These are phyloP conservation scores for Lunasporangiospora selenospora DNA, from an alignment of 192 early-diverging fungal genomes.

Conservation along the genomic window DNA sequence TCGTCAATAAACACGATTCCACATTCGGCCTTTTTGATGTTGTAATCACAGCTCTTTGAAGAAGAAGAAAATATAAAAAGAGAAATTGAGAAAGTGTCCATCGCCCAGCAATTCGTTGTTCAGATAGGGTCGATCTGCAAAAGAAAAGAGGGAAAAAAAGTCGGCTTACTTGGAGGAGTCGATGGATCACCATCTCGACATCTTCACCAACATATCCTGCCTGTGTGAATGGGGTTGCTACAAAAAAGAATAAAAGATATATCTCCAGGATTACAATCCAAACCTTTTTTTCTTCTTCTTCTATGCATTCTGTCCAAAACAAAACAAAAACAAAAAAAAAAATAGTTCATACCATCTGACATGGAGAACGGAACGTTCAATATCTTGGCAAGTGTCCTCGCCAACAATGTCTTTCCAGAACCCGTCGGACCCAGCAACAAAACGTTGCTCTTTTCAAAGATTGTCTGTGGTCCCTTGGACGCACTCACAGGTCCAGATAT, in stretches of 20 bases:
- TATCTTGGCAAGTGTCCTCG: constrained; percentile 80
- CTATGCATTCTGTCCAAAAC: too few species aligned
- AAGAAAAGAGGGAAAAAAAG: too few species aligned
- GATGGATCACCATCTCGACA: constrained; percentile 82
- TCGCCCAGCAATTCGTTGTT: too few species aligned
- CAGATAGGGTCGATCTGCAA: too few species aligned
- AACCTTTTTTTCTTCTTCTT: too few species aligned
- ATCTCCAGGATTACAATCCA: too few species aligned
- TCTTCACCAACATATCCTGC: constrained; percentile 92
- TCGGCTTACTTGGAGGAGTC: constrained; percentile 70
- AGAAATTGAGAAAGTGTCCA: too few species aligned
- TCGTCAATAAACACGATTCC: constrained; percentile 92
- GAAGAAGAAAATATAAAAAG: background rate
- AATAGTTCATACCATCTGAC: constrained; percentile 63
- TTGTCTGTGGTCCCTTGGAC: constrained; percentile 21
- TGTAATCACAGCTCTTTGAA: constrained; percentile 75
- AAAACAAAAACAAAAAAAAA: background rate
- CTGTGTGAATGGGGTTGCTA: constrained; percentile 82
- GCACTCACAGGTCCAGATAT: too few species aligned
- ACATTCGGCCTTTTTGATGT: constrained; percentile 79
- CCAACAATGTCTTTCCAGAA: constrained; percentile 83
- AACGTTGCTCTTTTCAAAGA: constrained; percentile 89
- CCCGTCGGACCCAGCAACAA: constrained; percentile 84
- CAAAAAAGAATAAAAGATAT: background rate
- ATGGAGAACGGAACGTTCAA: constrained; percentile 87